Evolutionary conservation across 108 stramenopile species (phyloP).

Genomic region (Nitzschia putrida): DNA sequence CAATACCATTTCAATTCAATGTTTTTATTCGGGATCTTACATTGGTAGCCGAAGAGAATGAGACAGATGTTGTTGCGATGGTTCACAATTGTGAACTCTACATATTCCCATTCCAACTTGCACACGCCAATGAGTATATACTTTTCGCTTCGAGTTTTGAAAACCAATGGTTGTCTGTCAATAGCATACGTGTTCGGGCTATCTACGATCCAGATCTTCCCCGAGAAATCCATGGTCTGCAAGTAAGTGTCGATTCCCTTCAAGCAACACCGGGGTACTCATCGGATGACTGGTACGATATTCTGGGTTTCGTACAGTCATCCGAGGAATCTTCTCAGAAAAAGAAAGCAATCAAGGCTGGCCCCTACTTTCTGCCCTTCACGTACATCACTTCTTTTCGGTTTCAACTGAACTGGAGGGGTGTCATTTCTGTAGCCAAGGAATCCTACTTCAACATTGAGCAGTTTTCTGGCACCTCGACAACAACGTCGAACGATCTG

Average conservation of each 20-base stretch:
- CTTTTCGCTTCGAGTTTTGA: not conserved
- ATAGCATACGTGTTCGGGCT: not conserved
- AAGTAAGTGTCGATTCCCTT: constrained; percentile 7
- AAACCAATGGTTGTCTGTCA: not conserved
- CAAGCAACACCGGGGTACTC: constrained; percentile 9
- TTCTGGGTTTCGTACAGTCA: not conserved
- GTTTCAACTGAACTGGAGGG: constrained; percentile 13
- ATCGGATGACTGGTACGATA: constrained; percentile 12
- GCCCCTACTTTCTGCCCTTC: constrained; percentile 7
- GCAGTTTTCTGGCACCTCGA: constrained; percentile 1
- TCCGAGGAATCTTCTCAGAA: not conserved
- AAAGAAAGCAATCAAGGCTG: not conserved
- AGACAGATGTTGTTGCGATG: not conserved
- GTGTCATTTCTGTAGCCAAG: constrained; percentile 5
- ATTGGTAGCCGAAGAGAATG: not conserved
- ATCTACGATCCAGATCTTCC: constrained; percentile 6
- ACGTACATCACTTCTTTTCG: constrained; percentile 15
- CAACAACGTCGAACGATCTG: constrained; percentile 7
- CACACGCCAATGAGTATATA: not conserved
- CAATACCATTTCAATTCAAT: not conserved
- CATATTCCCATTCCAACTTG: not conserved
- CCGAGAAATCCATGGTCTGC: not conserved
- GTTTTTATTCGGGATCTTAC: constrained; percentile 1
- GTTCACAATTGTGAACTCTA: not conserved
- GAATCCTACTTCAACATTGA: constrained; percentile 7